Conservation (phyloP, 768 basidiomycete genomes). For the Lentinula detonsa region DNA sequence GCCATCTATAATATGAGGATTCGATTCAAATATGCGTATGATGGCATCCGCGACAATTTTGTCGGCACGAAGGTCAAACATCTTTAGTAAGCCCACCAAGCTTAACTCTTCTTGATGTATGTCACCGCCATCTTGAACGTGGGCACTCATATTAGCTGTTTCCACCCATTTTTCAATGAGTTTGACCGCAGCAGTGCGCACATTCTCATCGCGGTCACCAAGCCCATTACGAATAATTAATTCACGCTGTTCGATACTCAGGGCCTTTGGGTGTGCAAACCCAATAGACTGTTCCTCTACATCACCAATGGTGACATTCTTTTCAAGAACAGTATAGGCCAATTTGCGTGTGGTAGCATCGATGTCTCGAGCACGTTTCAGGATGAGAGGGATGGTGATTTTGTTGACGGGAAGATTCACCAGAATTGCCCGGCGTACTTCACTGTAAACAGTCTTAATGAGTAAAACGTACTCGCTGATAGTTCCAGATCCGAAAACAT, state of each 20-base stretch:
- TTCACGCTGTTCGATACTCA: conserved; percentile 72
- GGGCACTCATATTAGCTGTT: conserved; percentile 31
- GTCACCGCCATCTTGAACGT: conserved; percentile 23
- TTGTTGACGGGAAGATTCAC: conserved; percentile 58
- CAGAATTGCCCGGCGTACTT: conserved; percentile 79
- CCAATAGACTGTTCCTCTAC: conserved; percentile 30
- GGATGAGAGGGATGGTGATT: conserved; percentile 55
- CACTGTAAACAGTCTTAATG: conserved; percentile 35
- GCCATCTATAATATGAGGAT: conserved; percentile 58
- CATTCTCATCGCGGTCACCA: conserved; percentile 74
- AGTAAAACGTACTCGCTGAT: not conserved
- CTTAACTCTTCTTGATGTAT: conserved; percentile 22
- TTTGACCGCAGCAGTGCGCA: conserved; percentile 65
- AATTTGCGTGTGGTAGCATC: conserved; percentile 71
- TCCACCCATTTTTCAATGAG: conserved; percentile 79
- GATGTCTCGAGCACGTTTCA: conserved; percentile 74
- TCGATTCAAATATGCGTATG: conserved; percentile 60
- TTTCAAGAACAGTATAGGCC: conserved; percentile 55
- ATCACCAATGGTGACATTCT: conserved; percentile 24
- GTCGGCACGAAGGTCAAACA: conserved; percentile 56
- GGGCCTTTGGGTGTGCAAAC: conserved; percentile 53
- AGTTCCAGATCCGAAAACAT: conserved; percentile 21
- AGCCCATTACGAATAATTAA: conserved; percentile 76
- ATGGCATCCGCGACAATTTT: conserved; percentile 72
- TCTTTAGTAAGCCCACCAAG: conserved; percentile 40